Evolutionary conservation across 805 yeast genomes (phyloP).

Genomic region (Sugiyamaella smithiae): DNA sequence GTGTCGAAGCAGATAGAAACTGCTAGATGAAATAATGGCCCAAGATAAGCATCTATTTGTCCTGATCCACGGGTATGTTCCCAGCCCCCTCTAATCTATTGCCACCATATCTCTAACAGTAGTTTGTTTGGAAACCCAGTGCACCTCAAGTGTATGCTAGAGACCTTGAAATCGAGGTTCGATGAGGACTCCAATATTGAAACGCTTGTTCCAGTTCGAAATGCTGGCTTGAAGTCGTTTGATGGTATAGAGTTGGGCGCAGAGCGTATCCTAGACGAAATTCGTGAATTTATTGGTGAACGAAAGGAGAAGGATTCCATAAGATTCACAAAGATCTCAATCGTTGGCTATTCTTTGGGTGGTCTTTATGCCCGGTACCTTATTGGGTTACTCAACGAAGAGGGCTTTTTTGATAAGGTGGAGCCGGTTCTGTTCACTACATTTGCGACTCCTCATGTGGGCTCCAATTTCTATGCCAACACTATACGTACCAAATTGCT

Average conservation of each 20-base stretch:
- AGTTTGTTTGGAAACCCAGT: constrained; percentile 64
- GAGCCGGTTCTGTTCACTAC: constrained; percentile 64
- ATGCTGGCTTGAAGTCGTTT: constrained; percentile 70
- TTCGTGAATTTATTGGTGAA: constrained; percentile 40
- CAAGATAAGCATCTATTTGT: constrained; percentile 56
- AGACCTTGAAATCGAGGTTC: constrained; percentile 38
- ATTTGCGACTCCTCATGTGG: constrained; percentile 78
- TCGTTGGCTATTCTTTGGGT: constrained; percentile 89
- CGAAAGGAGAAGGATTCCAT: constrained; percentile 35
- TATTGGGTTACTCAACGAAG: constrained; percentile 59
- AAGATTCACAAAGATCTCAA: constrained; percentile 58
- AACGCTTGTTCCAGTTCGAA: constrained; percentile 50
- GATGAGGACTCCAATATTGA: constrained; percentile 40
- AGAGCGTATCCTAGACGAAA: constrained; percentile 64
- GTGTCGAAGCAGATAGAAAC: too few relatives aligned
- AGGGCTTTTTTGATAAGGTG: constrained; percentile 52
- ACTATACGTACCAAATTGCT: constrained; percentile 34
- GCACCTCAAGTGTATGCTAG: constrained; percentile 51
- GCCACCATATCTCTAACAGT: constrained; percentile 3
- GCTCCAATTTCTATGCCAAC: constrained; percentile 44
- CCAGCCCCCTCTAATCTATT: too few relatives aligned
- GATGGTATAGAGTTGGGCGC: constrained; percentile 74
- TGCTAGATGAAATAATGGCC: neutral
- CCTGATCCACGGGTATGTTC: constrained; percentile 68
- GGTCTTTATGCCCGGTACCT: constrained; percentile 78